Base-by-base conservation (phyloP, 208 protist species). In the Trypanosoma conorhini region DNA sequence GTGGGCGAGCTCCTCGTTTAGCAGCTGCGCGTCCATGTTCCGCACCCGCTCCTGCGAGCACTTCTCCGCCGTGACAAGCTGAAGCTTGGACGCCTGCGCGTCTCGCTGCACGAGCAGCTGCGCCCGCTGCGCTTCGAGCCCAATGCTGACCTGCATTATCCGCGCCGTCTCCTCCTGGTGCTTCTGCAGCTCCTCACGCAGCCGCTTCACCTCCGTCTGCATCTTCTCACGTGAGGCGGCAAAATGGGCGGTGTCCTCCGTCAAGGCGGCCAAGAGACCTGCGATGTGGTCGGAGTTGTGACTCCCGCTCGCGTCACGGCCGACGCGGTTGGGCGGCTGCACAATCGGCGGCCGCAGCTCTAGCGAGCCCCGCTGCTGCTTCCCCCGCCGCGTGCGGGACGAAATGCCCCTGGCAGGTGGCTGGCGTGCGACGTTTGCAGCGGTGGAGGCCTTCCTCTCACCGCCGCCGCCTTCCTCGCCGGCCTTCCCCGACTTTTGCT, bases 111-210 rank as follows among this genome's bases (percentile, higher is more conserved):
- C 62, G 5, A 67, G 28, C 64, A 93, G 67, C 28, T 83, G 75
- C n/a, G 68, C 60, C 9, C 68, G 50, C 2, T 77, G 70, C 26
- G 75, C 42, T 74, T 93, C 88, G 24, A 93, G 78, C 46, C 63
- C 70, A 24, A 87, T 72, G 57, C 88, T 93, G 31, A 74, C 67
- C n/a, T 84, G 31, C 48, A 89, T 52, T 54, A 88, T 65, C 3
- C 68, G 64, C 7, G 74, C 76, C 0, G 82, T 74, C 5, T 64
- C 65, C 62, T 70, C 79, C 57, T 83, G 73, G 40, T 89, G 72
- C 13, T 61, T 50, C 17, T 80, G 77, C 28, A 91, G 72, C 44
- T 73, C 67, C 42, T 44, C 62, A n/a, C 77, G 80, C 5, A 84
- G 57, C 8, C 40, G 38, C 33, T 69, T 24, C 61, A 79, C 55